Base-by-base conservation (phyloP, 495 filamentous ascomycete species). In the Annulohypoxylon stygium region DNA sequence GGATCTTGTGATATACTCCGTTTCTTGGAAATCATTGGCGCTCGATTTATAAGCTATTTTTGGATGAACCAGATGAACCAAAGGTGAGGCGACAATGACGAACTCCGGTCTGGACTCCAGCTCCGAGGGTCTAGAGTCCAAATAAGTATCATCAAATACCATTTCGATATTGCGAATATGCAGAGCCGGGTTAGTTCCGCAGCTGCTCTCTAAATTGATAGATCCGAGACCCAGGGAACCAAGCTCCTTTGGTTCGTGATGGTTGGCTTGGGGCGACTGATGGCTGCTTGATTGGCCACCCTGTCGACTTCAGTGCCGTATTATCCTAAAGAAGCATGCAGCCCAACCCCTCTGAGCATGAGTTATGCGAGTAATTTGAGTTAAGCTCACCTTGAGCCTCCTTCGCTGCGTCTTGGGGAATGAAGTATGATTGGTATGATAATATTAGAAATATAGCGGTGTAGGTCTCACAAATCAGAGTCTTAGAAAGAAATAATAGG, bases 1-100 rank as follows among this genome's bases (percentile, higher is more conserved):
- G 59, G 71, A 67, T 48, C 55, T 70, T 16, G 57, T 8, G 50
- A 57, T 23, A 30, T 23, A 23, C 18, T 60, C 57, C 50, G 33
- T 54, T 43, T 5, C 57, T 65, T 67, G 57, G 48, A 57, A 47
- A 16, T 30, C 23, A 43, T 67, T 36, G 48, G 16, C 57, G 64
- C 65, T 67, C 47, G 47, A 67, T 67, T 51, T 61, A 47, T 55
- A 70, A 65, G 67, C 67, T 75, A 75, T 75, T 75, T 75, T 75
- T 53, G 63, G 67, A 70, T 14, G 26, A 55, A 26, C 51, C 41
- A 75, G 64, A 70, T 14, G 26, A 55, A 26, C 51, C 39, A 75
- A 61, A 67, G 72, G 67, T 70, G 67, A 68, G 58, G 33, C 63
- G 67, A 68, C 60, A 45, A 33, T 39, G 50, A 34, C 7, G 63